Evolutionary conservation across 768 basidiomycete species (phyloP).

Genomic region (Rubroboletus satanas): DNA sequence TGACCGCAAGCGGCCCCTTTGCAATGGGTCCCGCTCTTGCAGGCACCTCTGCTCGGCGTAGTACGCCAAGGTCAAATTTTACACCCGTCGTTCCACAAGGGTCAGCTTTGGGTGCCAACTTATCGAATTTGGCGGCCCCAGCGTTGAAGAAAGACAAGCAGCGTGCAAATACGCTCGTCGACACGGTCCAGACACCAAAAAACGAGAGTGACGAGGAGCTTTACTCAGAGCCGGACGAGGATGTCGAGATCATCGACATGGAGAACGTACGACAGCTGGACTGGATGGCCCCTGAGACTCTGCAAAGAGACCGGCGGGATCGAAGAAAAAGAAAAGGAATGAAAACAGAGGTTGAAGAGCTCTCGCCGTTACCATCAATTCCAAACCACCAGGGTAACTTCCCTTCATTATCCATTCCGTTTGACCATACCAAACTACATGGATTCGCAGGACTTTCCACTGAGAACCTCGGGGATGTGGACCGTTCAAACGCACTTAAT

Average conservation of each 20-base stretch:
- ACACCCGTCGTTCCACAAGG: slow-evolving; percentile 45
- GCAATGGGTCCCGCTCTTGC: slow-evolving; percentile 79
- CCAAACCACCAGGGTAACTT: slow-evolving; percentile 34
- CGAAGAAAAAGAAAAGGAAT: slow-evolving; percentile 34
- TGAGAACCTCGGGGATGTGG: slow-evolving; percentile 31
- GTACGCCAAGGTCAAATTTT: slow-evolving; percentile 54
- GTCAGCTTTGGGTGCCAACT: slow-evolving; percentile 43
- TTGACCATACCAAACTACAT: not conserved
- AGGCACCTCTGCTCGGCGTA: slow-evolving; percentile 48
- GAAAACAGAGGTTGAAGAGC: slow-evolving; percentile 47
- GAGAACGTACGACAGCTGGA: slow-evolving; percentile 73
- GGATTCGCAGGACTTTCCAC: slow-evolving; percentile 4
- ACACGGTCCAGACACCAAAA: slow-evolving; percentile 29
- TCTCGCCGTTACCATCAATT: slow-evolving; percentile 15
- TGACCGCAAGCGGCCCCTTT: slow-evolving; percentile 85
- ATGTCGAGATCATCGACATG: slow-evolving; percentile 85
- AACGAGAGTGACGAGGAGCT: slow-evolving; percentile 54
- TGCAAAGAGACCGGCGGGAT: slow-evolving; percentile 47
- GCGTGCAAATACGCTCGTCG: slow-evolving; percentile 24
- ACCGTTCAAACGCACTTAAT: slow-evolving; percentile 58
- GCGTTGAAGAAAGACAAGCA: slow-evolving; percentile 44
- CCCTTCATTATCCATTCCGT: not conserved
- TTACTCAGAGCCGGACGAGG: slow-evolving; percentile 86
- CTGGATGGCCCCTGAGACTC: slow-evolving; percentile 82
- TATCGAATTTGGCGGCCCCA: slow-evolving; percentile 50